Percentiles rank a stretch among this genome's conserved stretches.
Evolutionary conservation across 1,284 basidiomycete species (phyloP).

Genomic region (Marasmius tenuissimus): DNA sequence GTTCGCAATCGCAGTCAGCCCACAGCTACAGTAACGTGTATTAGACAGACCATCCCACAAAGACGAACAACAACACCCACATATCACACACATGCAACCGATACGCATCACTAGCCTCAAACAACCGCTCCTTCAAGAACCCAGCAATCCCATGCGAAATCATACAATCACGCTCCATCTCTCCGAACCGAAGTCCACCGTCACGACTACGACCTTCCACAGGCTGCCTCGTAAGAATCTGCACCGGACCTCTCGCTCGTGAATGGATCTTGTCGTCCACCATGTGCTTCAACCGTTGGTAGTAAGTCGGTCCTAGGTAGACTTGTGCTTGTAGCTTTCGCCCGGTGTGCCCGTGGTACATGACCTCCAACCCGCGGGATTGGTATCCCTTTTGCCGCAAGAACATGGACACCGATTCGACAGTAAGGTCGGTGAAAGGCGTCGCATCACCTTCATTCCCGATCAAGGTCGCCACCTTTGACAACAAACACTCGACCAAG

Average conservation of each 20-base stretch:
- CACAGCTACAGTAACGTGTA: conserved; percentile 60
- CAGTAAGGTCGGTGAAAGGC: conserved; percentile 97
- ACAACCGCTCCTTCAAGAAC: conserved; percentile 95
- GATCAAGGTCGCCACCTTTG: conserved; percentile 94
- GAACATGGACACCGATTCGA: conserved; percentile 89
- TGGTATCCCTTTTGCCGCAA: conserved; percentile 89
- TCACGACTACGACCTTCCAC: conserved; percentile 99
- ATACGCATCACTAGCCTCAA: conserved; percentile 94
- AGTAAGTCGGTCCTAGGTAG: conserved; percentile 98
- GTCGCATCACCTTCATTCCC: conserved; percentile 98
- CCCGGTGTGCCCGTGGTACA: conserved; percentile 99
- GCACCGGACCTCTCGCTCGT: conserved; percentile 94
- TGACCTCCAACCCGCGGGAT: conserved; percentile 93
- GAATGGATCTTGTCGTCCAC: conserved; percentile 99
- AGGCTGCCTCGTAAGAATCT: conserved; percentile 96
- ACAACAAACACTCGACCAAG: conserved; percentile 97
- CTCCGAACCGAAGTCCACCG: conserved; percentile 98
- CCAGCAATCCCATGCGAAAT: conserved; percentile 98
- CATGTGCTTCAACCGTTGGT: conserved; percentile 99
- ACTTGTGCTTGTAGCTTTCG: conserved; percentile 97
- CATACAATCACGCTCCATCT: conserved; percentile 99
- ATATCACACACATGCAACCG: conserved; percentile 95
- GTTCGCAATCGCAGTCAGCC: conserved; percentile 93
- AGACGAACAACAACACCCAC: conserved; percentile 46
- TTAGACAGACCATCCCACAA: not conserved